Base-by-base conservation (phyloP, 2,329 filamentous ascomycete species). In the Epichloe sp. region DNA sequence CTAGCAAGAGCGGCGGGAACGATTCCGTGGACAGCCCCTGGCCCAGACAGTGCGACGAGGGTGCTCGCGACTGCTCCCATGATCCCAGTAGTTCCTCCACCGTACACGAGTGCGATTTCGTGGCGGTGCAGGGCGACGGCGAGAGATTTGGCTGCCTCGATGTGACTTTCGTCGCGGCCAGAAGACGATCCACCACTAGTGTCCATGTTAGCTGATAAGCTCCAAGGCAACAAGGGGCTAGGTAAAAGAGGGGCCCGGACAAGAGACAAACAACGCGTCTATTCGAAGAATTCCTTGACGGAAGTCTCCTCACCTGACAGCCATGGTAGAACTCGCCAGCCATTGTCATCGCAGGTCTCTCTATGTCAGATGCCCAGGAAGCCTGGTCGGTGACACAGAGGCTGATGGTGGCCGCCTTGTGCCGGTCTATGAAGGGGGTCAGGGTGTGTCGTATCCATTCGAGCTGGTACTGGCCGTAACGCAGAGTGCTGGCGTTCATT, bases 21-120 rank as follows among this genome's bases (percentile, higher is more conserved):
- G 64, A 97, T 86, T 61, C 91, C 91, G 71, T 95, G 90, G 12
- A 96, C 91, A 8, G 84, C 72, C 49, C 80, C 67, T 0, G 89
- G 88, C 1, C 91, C 91, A 3, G 83, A 82, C 54, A 95, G 79
- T 0, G 83, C 76, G 56, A 94, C 88, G 19, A 97, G 82, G 0
- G 88, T 89, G 59, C 83, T 84, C 41, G 91, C 88, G 12, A 96
- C 69, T 64, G 95, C 88, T 62, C 91, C 91, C 91, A 97, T 97
- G 41, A 97, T 77, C 4, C 91, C 91, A 35, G 87, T 81, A 2
- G 90, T 96, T 60, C 91, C 91, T 58, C 91, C 91, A 59, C 91
- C 91, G 68, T 96, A 97, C 57, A 96, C 88, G 23, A 97, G 80
- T 5, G 78, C 76, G 61, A 93, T 88, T 65, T 86, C 82, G 62